Evolutionary conservation across 192 early-diverging fungal genomes (phyloP), one percentile per base, ranked within the genome.

Genomic region (Geranomyces michiganensis): DNA sequence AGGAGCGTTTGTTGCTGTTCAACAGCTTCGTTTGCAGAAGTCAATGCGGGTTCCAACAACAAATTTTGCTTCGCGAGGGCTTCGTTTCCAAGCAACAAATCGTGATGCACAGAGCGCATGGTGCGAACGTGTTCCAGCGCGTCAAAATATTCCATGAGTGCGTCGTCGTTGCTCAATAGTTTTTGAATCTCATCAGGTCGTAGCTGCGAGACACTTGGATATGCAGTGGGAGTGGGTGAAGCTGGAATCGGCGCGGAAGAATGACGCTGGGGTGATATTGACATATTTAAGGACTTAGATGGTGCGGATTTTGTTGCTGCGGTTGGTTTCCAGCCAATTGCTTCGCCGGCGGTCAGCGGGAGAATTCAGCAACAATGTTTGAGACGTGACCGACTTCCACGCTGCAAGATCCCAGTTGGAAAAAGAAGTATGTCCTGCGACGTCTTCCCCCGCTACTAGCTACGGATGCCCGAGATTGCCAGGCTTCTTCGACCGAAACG

Each of bases 391-490:
- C 88, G 87, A 5, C 72, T 72, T 48, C 77, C 75, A 0, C 36
- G 36, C 59, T 59, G 17, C 49, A 21, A 15, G 22, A 9, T 75
- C 73, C 84, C 84, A 85, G 6, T 17, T 44, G 3, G 58, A 32
- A 1, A 80, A 64, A 53, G 74, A 58, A 5, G 79, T 82, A 60
- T 82, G 85, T 44, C 80, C 77, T 17, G 76, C 79, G n/a, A 88
- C 36, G 43, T 65, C n/a, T 68, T 62, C 80, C 17, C 77, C 68
- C 2, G 68, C 56, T 8, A 32, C 36, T 1, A 88, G 74, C 87
- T 84, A 88, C 8, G 85, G 78, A 65, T 87, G 87, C 85, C 22
- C 68, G 64, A 17, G 87, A 73, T 3, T 83, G 81, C 56, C 87
- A 77, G 48, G 10, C 3, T 41, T 41, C 5, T 7, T 41, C n/a